Evolutionary conservation across 179 eudicot genomes (phyloP), one percentile per base, ranked within the genome.

Genomic region (Spinacia oleracea): DNA sequence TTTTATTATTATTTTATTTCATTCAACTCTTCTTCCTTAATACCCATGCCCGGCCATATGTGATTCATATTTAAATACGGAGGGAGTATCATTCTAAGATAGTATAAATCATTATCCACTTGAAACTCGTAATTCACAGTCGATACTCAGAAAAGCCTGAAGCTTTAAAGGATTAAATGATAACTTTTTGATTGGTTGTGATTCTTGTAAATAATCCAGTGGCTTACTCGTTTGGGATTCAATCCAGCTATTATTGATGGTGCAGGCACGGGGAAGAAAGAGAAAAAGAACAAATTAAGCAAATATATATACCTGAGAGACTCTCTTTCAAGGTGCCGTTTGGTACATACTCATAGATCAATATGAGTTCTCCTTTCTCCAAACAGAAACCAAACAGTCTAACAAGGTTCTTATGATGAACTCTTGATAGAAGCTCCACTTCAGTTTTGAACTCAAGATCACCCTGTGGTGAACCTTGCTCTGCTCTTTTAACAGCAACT

Each of bases 361-460:
- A 78, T 85, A 92, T 85, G 75, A 86, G 90, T 77, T 89, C 94
- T 25, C 85, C 90, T 79, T 86, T 87, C 64, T 88, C 92, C 25
- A 82, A 86, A 80, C 94, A 90, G 85, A 90, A 92, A 48, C 97
- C 97, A 63, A 89, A 86, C 32, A 92, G 93, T 82, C 83, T 75
- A 46, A 92, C 92, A n/a, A 90, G 89, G 80, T 92, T 92, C 81
- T 89, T 92, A 62, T 92, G 97, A 83, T 92, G 97, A 83, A 92
- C 88, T 72, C 94, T 83, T 6, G 97, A 90, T n/a, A 92, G 74
- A 86, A 92, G 92, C 83, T 92, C 94, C 31, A 90, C 87, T 84
- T 92, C 97, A 32, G 90, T 88, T 87, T 86, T 90, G 66, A 89
- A 90, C 84, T 89, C 97, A 63, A 43, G 81, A 64, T 86, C 91